Evolutionary conservation across 1,139 yeast species (phyloP).

Genomic region (Yamadazyma triangularis): DNA sequence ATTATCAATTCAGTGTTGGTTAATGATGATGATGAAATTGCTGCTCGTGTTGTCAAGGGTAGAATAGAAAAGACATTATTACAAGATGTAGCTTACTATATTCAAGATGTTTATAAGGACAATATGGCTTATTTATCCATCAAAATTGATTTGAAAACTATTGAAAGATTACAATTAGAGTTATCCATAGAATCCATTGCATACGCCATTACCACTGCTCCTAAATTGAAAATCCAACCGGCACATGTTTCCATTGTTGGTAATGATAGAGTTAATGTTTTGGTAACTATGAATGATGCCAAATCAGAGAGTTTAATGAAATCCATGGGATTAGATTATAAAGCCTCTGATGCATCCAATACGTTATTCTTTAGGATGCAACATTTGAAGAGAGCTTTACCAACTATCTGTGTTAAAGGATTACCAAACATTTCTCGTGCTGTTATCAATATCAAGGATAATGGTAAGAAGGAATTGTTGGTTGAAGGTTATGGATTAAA

Average conservation of each 20-base stretch:
- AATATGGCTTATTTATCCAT: constrained; percentile 75
- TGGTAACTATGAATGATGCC: constrained; percentile 56
- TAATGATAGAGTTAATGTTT: constrained; percentile 67
- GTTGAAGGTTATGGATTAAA: constrained; percentile 98
- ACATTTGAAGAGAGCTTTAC: constrained; percentile 78
- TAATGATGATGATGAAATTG: constrained; percentile 91
- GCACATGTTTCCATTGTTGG: constrained; percentile 71
- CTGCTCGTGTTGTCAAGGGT: constrained; percentile 98
- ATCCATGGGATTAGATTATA: constrained; percentile 20
- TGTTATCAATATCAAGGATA: constrained; percentile 88
- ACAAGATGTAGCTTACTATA: constrained; percentile 80
- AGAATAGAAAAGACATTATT: constrained; percentile 89
- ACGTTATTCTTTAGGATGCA: constrained; percentile 87
- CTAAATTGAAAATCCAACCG: constrained; percentile 78
- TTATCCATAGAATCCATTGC: constrained; percentile 83
- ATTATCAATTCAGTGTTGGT: constrained; percentile 93
- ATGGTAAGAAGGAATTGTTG: constrained; percentile 80
- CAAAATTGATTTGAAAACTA: constrained; percentile 76
- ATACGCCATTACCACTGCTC: constrained; percentile 74
- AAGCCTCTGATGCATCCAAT: constrained; percentile 37
- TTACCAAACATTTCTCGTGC: constrained; percentile 89
- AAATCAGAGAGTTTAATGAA: constrained; percentile 32
- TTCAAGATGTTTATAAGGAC: constrained; percentile 91
- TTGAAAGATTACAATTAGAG: constrained; percentile 87
- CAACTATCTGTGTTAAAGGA: constrained; percentile 89